Evolutionary conservation across 169 alveolate genomes (phyloP), one percentile per base, ranked within the genome.

Genomic region (Eimeria tenella): DNA sequence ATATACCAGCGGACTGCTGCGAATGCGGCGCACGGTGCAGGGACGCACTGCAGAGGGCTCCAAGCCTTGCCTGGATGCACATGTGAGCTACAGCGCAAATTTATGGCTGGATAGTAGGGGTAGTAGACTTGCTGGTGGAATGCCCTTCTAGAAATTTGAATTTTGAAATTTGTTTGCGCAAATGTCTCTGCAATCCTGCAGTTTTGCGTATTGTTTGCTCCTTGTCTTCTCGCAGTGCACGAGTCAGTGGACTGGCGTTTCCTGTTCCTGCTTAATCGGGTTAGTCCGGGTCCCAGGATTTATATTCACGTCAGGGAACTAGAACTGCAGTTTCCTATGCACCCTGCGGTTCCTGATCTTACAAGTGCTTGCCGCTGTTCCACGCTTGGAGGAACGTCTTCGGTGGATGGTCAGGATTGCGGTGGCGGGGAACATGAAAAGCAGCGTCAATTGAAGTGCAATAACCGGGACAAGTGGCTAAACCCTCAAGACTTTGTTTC

Each of bases 181-280:
- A 31, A 31, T 15, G 83, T 17, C 58, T 0, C n/a, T n/a, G 65
- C 1, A 75, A 63, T 50, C 7, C 86, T 75, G 52, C 49, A 75
- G 65, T 8, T 52, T 15, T 75, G 86, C 68, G 17, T 75, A 63
- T n/a, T 23, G 62, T 49, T 19, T 23, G 62, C 23, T 62, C 13
- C 21, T 17, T 83, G 79, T 84, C 63, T 10, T 15, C 52, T 15
- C 19, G 92, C 79, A 84, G 92, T 84, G 60, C 75, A 84, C 75
- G 92, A 84, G 65, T 63, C 62, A 79, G 92, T 84, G 81, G 92
- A 84, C 68, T 84, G 92, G 92, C 92, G 92, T 21, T 84, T 84
- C 70, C 55, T 84, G 19, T 84, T 63, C 56, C 92, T 84, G 82
- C 81, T 84, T 1, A 62, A 84, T 63, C 92, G 81, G 23, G 81